These are phyloP conservation scores for Yarrowia osloensis DNA, from an alignment of 805 yeast genomes.

Conservation along the genomic window DNA sequence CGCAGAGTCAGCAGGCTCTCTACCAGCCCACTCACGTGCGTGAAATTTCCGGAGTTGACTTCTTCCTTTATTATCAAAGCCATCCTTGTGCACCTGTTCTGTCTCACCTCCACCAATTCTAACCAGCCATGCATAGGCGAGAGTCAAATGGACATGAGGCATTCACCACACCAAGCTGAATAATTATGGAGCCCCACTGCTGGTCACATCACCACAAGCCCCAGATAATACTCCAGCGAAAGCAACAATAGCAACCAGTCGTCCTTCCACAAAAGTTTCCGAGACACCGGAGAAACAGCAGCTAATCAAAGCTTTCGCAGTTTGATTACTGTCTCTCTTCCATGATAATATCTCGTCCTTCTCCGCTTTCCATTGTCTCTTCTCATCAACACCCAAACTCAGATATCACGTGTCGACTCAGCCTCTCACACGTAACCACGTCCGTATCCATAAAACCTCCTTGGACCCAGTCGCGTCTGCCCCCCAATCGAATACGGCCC, in stretches of 20 bases:
- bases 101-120: neutral
- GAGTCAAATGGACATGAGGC: neutral
- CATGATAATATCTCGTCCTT: neutral
- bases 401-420: neutral
- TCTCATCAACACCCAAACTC: neutral
- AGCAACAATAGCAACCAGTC: neutral
- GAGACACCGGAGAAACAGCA: neutral
- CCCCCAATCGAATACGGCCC: neutral
- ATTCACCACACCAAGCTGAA: neutral
- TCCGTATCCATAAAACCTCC: neutral
- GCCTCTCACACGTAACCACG: neutral
- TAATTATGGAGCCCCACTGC: too few relatives aligned
- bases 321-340: constrained; percentile 4
- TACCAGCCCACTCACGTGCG: too few relatives aligned
- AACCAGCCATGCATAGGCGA: constrained; percentile 1
- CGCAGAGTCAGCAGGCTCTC: too few relatives aligned
- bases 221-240: neutral
- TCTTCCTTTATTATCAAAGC: too few relatives aligned
- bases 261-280: neutral
- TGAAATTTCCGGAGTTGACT: too few relatives aligned
- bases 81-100: neutral
- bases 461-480: neutral
- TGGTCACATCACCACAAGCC: too few relatives aligned
- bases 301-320: neutral
- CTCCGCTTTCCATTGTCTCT: too few relatives aligned